A percentile compares a stretch with the other conserved stretches of the same genome.
These are phyloP conservation scores for Oryza longistaminata DNA, from an alignment of 176 grass and related monocot genomes.

Conservation along the genomic window DNA sequence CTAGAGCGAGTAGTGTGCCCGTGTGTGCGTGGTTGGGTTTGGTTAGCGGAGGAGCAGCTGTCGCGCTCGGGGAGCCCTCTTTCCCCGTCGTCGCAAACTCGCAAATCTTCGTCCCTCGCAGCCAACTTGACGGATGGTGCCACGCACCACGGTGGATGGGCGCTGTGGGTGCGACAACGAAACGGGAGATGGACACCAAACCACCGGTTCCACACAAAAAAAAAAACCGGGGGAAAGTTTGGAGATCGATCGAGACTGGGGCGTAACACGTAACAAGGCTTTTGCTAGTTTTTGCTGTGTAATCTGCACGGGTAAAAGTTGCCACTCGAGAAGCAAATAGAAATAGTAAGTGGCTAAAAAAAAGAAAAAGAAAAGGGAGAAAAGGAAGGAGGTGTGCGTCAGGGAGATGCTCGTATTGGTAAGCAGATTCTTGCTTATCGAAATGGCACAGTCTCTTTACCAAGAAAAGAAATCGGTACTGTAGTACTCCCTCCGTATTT, in stretches of 20 bases:
- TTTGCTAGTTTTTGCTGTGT: not conserved
- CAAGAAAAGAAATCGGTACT: not conserved
- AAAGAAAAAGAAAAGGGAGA: not conserved
- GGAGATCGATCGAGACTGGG: not conserved
- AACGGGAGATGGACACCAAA: not conserved
- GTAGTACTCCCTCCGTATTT: no score
- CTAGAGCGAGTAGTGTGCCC: not conserved
- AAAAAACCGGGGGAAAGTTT: not conserved
- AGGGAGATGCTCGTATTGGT: not conserved
- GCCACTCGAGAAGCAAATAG: not conserved
- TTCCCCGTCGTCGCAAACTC: not conserved
- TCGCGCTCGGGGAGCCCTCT: not conserved
- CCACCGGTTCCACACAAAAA: not conserved
- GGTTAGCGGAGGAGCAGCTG: not conserved
- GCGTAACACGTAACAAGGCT: not conserved
- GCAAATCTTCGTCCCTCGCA: not conserved
- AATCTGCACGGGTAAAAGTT: not conserved
- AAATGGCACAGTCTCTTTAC: not conserved
- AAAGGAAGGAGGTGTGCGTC: no score
- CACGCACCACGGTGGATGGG: not conserved
- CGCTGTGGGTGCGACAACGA: not conserved
- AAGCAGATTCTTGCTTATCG: conserved; percentile 1
- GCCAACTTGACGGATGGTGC: not conserved
- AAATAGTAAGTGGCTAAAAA: not conserved
- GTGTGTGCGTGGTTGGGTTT: not conserved